These are phyloP conservation scores for Pelagophyceae sp. DNA, from an alignment of 352 stramenopile genomes.

Conservation along the genomic window DNA sequence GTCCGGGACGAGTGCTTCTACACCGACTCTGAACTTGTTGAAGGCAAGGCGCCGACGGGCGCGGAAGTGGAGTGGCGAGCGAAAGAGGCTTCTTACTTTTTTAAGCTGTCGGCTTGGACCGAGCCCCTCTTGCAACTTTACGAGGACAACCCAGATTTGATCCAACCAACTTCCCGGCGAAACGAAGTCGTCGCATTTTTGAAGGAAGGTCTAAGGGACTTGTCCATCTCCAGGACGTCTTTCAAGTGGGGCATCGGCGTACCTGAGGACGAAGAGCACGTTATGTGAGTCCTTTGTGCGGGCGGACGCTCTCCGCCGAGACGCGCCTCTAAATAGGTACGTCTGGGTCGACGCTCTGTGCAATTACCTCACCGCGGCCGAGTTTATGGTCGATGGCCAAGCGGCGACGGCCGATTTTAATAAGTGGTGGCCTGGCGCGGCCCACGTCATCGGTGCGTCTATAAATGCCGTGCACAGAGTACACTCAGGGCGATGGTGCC, in stretches of 20 bases:
- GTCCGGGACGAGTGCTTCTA: constrained; percentile 97
- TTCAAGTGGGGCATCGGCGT: constrained; percentile 94
- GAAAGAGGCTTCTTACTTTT: constrained; percentile 98
- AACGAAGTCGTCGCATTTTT: constrained; percentile 85
- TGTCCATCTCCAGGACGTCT: constrained; percentile 89
- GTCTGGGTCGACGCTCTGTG: constrained; percentile 98
- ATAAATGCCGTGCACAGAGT: too few relatives aligned
- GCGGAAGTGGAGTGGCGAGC: constrained; percentile 83
- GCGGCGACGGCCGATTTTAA: constrained; percentile 38
- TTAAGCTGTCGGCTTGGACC: constrained; percentile 85
- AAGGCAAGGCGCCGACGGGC: constrained; percentile 74
- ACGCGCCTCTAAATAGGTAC: too few relatives aligned
- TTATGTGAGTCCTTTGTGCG: too few relatives aligned
- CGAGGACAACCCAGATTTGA: constrained; percentile 66
- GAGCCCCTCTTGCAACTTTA: constrained; percentile 76
- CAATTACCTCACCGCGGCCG: constrained; percentile 94
- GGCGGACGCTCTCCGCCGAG: too few relatives aligned
- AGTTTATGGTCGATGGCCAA: constrained; percentile 69
- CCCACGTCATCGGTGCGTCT: constrained; percentile 47
- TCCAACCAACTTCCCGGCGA: constrained; percentile 71
- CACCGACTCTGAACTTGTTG: constrained; percentile 85
- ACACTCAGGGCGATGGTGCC: too few relatives aligned
- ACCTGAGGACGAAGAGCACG: constrained; percentile 73
- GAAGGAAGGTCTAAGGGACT: constrained; percentile 75
- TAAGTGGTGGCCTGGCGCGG: constrained; percentile 44